Percentiles rank a stretch among this genome's conserved stretches.
Evolutionary conservation across 202 grass and related monocot genomes (phyloP).

Genomic region (Setaria italica): DNA sequence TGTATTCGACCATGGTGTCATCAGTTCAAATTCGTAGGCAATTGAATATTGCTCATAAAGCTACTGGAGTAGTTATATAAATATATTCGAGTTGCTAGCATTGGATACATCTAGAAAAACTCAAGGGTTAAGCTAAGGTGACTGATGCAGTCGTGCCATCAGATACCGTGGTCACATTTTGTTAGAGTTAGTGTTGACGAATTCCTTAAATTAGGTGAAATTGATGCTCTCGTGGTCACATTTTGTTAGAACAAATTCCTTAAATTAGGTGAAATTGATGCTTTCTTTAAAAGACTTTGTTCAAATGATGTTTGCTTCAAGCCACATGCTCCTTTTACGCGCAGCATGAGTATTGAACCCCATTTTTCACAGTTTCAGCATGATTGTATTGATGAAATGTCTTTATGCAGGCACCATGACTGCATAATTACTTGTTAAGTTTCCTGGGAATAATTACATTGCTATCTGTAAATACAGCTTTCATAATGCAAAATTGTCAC

Average conservation of each 20-base stretch:
- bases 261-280: constrained; percentile 2
- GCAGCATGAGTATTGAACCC: neutral
- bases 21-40: neutral
- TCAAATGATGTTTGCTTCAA: neutral
- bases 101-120: neutral
- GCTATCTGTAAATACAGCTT: neutral
- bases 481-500: neutral
- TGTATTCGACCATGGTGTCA: neutral
- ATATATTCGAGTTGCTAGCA: neutral
- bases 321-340: neutral
- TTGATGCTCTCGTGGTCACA: neutral
- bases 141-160: neutral
- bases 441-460: neutral
- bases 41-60: neutral
- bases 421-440: neutral
- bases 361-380: constrained; percentile 1
- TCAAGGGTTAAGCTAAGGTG: neutral
- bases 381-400: constrained; percentile 5
- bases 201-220: neutral
- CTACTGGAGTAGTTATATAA: neutral
- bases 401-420: neutral
- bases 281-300: neutral
- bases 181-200: neutral
- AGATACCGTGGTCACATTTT: neutral
- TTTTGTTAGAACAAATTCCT: neutral